These are phyloP conservation scores for Exophiala aquamarina DNA, from an alignment of 2,329 filamentous ascomycete genomes.

Conservation along the genomic window DNA sequence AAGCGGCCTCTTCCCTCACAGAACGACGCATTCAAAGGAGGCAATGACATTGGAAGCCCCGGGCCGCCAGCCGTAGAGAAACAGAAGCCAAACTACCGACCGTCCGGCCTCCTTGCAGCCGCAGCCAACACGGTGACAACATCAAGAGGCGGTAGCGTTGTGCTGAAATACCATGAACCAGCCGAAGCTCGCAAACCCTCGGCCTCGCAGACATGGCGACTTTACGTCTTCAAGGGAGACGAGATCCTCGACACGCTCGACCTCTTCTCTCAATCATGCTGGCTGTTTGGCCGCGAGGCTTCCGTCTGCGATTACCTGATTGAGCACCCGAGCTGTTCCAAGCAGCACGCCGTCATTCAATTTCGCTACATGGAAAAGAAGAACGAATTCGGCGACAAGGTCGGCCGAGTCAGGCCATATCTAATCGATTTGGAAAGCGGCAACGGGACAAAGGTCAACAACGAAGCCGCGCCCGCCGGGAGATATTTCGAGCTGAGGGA, in stretches of 20 bases:
- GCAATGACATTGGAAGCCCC: conserved; percentile 32
- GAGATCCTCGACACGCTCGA: conserved; percentile 81
- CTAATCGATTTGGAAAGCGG: conserved; percentile 90
- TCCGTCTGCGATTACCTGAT: conserved; percentile 79
- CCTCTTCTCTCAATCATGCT: conserved; percentile 75
- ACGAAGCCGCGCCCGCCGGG: conserved; percentile 68
- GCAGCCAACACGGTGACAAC: conserved; percentile 78
- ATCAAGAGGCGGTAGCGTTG: conserved; percentile 60
- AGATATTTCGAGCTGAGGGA: conserved; percentile 83
- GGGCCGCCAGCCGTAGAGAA: conserved; percentile 56
- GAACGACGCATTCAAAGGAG: conserved; percentile 42
- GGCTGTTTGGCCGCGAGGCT: conserved; percentile 81
- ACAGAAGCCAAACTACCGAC: conserved; percentile 83
- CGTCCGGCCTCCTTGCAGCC: conserved; percentile 78
- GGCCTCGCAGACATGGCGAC: conserved; percentile 74
- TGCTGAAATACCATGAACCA: conserved; percentile 95
- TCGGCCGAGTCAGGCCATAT: conserved; percentile 79
- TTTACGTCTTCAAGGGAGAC: conserved; percentile 87
- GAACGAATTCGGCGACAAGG: conserved; percentile 83
- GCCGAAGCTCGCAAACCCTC: conserved; percentile 87
- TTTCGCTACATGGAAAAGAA: conserved; percentile 82
- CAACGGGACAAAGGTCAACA: conserved; percentile 85
- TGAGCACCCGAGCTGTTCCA: conserved; percentile 89
- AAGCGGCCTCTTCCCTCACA: conserved; percentile 46
- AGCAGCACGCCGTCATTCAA: conserved; percentile 93